Evolutionary conservation across 495 filamentous ascomycete species (phyloP).

Genomic region (Lasiosphaeris hirsuta): DNA sequence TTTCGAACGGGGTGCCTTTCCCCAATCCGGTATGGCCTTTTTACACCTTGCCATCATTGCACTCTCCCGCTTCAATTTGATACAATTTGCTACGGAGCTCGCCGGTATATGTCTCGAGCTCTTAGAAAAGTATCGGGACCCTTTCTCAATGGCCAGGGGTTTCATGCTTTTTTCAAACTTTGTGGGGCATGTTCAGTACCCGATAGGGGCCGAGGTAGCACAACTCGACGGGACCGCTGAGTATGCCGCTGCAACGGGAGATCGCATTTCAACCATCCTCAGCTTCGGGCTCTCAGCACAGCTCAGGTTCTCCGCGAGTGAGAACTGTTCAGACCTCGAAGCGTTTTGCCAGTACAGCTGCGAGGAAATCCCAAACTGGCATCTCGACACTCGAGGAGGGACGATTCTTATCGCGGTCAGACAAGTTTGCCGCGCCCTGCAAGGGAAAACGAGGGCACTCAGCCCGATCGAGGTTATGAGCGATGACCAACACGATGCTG

Average conservation of each 20-base stretch:
- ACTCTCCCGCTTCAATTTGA: constrained; percentile 67
- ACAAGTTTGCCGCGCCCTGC: constrained; percentile 73
- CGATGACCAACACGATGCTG: constrained; percentile 65
- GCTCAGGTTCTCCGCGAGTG: constrained; percentile 67
- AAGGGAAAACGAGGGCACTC: constrained; percentile 71
- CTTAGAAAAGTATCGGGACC: constrained; percentile 62
- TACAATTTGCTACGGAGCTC: constrained; percentile 63
- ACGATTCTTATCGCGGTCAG: constrained; percentile 65
- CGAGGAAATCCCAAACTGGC: constrained; percentile 74
- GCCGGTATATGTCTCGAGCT: constrained; percentile 62
- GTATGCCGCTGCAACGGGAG: constrained; percentile 65
- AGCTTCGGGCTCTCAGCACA: constrained; percentile 70
- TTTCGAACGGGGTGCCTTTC: constrained; percentile 61
- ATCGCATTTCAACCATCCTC: constrained; percentile 70
- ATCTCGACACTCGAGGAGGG: constrained; percentile 74
- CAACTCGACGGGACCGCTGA: constrained; percentile 68
- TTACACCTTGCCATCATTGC: constrained; percentile 71
- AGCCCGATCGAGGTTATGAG: constrained; percentile 59
- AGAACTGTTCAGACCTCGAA: constrained; percentile 74
- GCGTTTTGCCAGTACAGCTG: constrained; percentile 67
- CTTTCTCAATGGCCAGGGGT: constrained; percentile 66
- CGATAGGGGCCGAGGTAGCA: constrained; percentile 56
- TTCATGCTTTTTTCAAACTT: constrained; percentile 71
- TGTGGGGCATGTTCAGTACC: constrained; percentile 66
- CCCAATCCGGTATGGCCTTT: constrained; percentile 73